Base-by-base conservation (phyloP, 2,329 filamentous ascomycete species). In the Lecanicillium sp. region DNA sequence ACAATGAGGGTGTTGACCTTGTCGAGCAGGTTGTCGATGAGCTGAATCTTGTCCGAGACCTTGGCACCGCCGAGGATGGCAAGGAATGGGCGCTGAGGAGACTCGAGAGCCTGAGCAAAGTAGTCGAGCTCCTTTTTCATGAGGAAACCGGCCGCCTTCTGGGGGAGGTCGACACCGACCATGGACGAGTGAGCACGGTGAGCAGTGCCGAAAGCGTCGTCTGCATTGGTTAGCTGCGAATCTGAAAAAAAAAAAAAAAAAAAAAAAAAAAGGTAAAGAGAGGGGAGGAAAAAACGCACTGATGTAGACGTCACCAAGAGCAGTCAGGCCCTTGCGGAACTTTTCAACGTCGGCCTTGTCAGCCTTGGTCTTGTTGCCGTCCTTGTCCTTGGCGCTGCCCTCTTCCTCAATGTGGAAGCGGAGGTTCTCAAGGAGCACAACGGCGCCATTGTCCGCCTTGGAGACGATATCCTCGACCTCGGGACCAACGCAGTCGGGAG, bases 121-220 rank as follows among this genome's bases (percentile, higher is more conserved):
- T 98, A 98, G 62, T 98, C 92, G 47, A 98, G 84, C 70, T 98
- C 92, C 76, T 96, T 98, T 84, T 98, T 98, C 75, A 98, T 88
- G 57, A 98, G 80, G 81, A 95, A 98, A 47, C 92, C 92, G 41
- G 90, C 86, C 9, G 92, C 92, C 75, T 95, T 95, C 65, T 96
- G 87, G 52, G 90, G 89, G 35, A 98, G 83, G 51, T 95, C 80
- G 48, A 95, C 77, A 57, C 92, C 92, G 55, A 98, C 92, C 92
- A 98, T 98, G 64, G 90, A 96, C 65, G 88, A 95, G 79, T 98
- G 92, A 35, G 86, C 92, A 63, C 92, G 87, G 75, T 98, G 92
- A 45, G 92, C 92, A 45, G 92, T 98, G 65, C 92, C 92, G 62
- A 98, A 98, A 46, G 94, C 92, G 58, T 98, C 92, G 68, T 98